phyloP scores from a whole-genome alignment of 495 filamentous ascomycete genomes.

The Endocarpon pusillum region DNA sequence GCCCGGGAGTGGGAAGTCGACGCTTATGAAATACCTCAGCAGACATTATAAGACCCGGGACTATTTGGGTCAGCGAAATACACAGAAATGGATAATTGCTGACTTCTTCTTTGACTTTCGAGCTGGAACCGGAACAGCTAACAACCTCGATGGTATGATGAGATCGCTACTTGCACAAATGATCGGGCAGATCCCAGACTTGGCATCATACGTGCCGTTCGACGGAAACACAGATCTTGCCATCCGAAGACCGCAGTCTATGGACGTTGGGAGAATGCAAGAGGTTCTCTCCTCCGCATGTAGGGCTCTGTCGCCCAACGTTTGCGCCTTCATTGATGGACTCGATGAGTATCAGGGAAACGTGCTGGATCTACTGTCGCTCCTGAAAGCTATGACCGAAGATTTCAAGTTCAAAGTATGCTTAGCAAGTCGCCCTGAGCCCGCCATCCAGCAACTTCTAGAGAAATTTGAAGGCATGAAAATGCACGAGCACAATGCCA shows the following conservation, averaged over 20 bases:
- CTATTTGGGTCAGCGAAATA: constrained; percentile 6
- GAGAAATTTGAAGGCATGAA: constrained; percentile 6
- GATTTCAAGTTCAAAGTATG: constrained; percentile 26
- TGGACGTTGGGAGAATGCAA: constrained; percentile 5
- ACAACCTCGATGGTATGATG: constrained; percentile 26
- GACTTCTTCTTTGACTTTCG: constrained; percentile 33
- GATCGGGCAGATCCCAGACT: constrained; percentile 15
- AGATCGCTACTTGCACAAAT: constrained; percentile 25
- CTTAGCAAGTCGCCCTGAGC: constrained; percentile 29
- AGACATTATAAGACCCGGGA: constrained; percentile 1
- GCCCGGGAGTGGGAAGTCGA: constrained; percentile 29
- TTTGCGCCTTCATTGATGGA: constrained; percentile 35
- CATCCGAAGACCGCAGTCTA: constrained; percentile 2
- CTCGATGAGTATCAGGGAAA: constrained; percentile 26
- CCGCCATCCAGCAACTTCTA: constrained; percentile 15
- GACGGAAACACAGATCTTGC: constrained; percentile 3
- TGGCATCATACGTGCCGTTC: constrained; percentile 13
- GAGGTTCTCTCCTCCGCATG: constrained; percentile 4
- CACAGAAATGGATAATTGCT: constrained; percentile 15
- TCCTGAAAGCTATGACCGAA: constrained; percentile 5
- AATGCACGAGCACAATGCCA: constrained; percentile 12
- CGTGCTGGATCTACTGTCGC: constrained; percentile 10
- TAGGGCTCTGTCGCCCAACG: background rate
- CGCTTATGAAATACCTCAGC: constrained; percentile 25
- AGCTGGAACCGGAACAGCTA: constrained; percentile 19